Base-by-base conservation (phyloP, 2,329 filamentous ascomycete species). In the Cytospora piceicola region DNA sequence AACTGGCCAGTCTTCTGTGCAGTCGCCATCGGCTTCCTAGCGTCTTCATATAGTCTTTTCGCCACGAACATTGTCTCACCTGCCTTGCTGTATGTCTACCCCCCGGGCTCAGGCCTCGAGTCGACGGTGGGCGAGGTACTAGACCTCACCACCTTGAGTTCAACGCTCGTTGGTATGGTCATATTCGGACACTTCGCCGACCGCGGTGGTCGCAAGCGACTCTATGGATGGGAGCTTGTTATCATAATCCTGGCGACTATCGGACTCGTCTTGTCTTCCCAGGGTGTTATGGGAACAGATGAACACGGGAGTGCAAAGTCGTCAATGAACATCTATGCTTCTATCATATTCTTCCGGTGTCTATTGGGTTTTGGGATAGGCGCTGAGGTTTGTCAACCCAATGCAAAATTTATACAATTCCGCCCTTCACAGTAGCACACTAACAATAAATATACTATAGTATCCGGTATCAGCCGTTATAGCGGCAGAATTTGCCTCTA, bases 381-480 rank as follows among this genome's bases (percentile, higher is more conserved):
- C 6, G 72, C 74, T 12, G 73, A 72, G 67, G 73, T 71, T 58
- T 52, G 70, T 67, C 52, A 22, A 14, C 12, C 36, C 1, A 42
- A 49, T 32, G 14, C 12, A 22, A 1, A 36, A 11, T 1, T 17
- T 42, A 4, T 5, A 29, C 27, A 9, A 3, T 17, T 11, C 15
- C 7, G 24, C 24, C 8, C 42, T 2, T 29, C 24, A 9, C 11
- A 22, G 1, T 1, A 42, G 2, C 36, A 53, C 15, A 36, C 42
- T 61, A 22, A 66, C 36, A 4, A 66, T 30, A 4, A 32, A 0
- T 14, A 51, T 4, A n/a, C 68, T 60, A 2, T 22, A 75, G 73
- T 74, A 73, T 49, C 74, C 74, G 2, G 63, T 75, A 32, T 73
- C 72, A 5, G 73, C 72, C 15, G 65, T 75, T 4, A 74, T 75